A percentile compares a stretch with the other conserved stretches of the same genome.
Conservation (phyloP, 371 early-diverging fungal species). For the Rhizopus sp. region DNA sequence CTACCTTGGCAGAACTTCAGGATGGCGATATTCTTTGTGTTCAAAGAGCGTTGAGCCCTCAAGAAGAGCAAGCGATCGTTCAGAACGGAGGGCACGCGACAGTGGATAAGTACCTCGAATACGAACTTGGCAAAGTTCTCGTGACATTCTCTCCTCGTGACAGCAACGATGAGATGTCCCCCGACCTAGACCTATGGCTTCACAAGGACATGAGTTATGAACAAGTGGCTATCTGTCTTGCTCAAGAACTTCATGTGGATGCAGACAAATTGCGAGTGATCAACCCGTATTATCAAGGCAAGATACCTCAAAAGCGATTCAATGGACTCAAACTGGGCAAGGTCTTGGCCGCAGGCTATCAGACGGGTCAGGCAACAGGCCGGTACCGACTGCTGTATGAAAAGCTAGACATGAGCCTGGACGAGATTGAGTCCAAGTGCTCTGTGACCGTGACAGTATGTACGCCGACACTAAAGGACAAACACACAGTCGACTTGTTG, state of each 20-base stretch:
- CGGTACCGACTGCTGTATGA: constrained; percentile 69
- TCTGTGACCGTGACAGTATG: constrained; percentile 59
- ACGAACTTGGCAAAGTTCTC: constrained; percentile 63
- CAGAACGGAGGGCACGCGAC: constrained; percentile 39
- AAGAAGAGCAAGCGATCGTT: constrained; percentile 49
- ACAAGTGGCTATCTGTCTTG: constrained; percentile 22
- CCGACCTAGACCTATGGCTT: constrained; percentile 29
- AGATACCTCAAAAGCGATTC: constrained; percentile 21
- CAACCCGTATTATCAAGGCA: constrained; percentile 20
- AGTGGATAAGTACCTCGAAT: constrained; percentile 76
- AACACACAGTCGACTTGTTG: constrained; percentile 36
- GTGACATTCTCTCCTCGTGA: constrained; percentile 71
- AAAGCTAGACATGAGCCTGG: constrained; percentile 74
- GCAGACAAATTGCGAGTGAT: constrained; percentile 37
- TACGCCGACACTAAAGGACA: constrained; percentile 39
- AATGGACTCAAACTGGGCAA: constrained; percentile 28
- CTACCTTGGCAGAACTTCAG: constrained; percentile 78
- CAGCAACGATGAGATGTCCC: constrained; percentile 8
- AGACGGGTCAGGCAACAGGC: constrained; percentile 3
- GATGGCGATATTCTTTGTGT: constrained; percentile 91
- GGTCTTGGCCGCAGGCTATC: constrained; percentile 15
- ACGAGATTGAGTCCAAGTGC: constrained; percentile 82
- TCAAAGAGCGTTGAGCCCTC: constrained; percentile 58
- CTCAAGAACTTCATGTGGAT: constrained; percentile 25
- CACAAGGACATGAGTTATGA: constrained; percentile 28